Evolutionary conservation across 768 basidiomycete genomes (phyloP), one percentile per base, ranked within the genome.

Genomic region (Amanita polypyramis): DNA sequence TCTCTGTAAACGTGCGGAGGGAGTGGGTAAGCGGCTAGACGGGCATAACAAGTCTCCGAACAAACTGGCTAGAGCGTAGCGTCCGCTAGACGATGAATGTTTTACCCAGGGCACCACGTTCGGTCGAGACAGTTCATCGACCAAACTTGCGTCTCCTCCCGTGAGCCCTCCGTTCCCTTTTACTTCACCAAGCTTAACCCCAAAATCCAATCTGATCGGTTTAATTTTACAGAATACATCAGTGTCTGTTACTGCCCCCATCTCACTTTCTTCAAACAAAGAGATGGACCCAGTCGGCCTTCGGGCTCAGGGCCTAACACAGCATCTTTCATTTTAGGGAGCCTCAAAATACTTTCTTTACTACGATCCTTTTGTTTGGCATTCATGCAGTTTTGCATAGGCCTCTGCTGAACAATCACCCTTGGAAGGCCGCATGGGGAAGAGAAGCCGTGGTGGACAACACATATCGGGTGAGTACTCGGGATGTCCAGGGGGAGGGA

Each of bases 401-500:
- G n/a, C n/a, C n/a, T n/a, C n/a, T n/a, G n/a, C n/a, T n/a, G n/a
- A n/a, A n/a, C n/a, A n/a, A n/a, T n/a, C n/a, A n/a, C n/a, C n/a
- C n/a, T 55, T 55, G 23, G 55, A 53, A 5, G 52, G 60, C 1
- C 63, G 60, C 7, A 51, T 49, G 2, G 73, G 68, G 60, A 85
- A 85, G 9, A 86, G 67, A 29, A 75, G 64, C 54, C 70, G 76
- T 0, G 84, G 82, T 2, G 74, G 69, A 40, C 75, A 77, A 9
- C 68, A 63, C 9, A 74, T 67, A 1, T 68, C 62, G 1, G 80
- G 80, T 30, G 80, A 79, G 57, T 70, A 88, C 43, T 85, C 80
- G 0, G 80, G 80, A 54, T 87, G 74, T 6, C 75, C 67, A 5
- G 77, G 64, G 0, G 82, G 80, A 10, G 86, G 67, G 23, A 61